phyloP scores from a whole-genome alignment of 176 grass and related monocot species.

The Eleusine indica region DNA sequence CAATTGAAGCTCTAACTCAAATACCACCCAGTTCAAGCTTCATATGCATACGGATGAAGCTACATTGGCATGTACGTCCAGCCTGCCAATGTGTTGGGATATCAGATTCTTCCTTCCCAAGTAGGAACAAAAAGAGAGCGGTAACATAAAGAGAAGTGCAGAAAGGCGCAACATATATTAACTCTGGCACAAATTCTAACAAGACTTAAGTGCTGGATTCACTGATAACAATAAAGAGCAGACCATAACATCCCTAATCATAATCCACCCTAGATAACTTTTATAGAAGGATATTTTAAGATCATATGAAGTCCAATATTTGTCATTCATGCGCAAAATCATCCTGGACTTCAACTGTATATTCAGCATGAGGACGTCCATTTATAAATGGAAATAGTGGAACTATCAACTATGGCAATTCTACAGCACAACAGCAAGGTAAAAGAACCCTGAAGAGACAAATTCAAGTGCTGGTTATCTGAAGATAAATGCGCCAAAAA shows the following conservation, averaged over 20 bases:
- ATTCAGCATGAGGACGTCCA: neutral
- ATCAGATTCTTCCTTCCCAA: conserved; percentile 42
- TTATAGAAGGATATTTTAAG: neutral
- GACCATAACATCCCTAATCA: neutral
- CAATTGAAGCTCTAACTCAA: conserved; percentile 34
- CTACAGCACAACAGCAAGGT: neutral
- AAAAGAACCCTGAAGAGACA: neutral
- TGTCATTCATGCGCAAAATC: no score
- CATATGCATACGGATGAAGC: conserved; percentile 39
- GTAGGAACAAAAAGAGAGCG: neutral
- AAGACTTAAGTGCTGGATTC: neutral
- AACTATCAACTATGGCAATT: neutral
- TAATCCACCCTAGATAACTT: neutral
- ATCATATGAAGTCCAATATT: neutral
- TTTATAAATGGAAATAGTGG: no score
- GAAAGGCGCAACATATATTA: neutral
- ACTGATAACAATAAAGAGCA: neutral
- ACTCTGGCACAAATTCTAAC: neutral
- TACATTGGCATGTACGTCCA: conserved; percentile 37
- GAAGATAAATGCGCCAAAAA: no score
- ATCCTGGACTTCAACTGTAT: neutral
- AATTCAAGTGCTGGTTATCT: no score
- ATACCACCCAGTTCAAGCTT: conserved; percentile 47
- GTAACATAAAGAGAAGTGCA: neutral
- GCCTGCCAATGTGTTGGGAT: conserved; percentile 46